phyloP scores from a whole-genome alignment of 331 rosid genomes.

The Malus hybrid region DNA sequence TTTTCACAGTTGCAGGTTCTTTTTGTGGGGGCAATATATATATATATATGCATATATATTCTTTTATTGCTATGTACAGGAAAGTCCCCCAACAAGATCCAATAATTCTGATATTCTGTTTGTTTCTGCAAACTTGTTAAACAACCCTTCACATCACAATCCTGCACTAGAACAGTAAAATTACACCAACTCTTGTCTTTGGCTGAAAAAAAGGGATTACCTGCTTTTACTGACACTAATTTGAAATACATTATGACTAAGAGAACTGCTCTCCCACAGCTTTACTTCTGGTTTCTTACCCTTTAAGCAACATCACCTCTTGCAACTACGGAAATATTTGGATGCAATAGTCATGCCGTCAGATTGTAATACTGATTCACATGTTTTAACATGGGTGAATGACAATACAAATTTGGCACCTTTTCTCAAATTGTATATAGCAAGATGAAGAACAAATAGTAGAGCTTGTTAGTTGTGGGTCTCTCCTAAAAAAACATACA shows the following conservation, averaged over 20 bases:
- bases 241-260: not conserved
- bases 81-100: not conserved
- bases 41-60: too few species aligned
- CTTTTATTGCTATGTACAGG: not conserved
- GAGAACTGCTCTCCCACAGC: too few species aligned
- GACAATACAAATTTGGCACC: not conserved
- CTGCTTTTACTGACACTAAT: not conserved
- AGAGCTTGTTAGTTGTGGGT: not conserved
- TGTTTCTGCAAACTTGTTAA: not conserved
- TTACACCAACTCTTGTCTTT: not conserved
- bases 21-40: too few species aligned
- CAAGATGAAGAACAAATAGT: not conserved
- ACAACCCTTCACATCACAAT: not conserved
- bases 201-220: not conserved
- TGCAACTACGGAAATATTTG: not conserved
- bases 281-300: not conserved
- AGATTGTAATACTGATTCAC: not conserved
- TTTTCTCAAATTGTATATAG: not conserved
- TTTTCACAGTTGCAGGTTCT: too few species aligned
- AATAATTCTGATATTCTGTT: too few species aligned
- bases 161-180: not conserved
- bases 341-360: not conserved
- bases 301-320: not conserved
- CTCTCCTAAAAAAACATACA: conserved; percentile 14
- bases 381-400: not conserved